Base-by-base conservation (phyloP, 345 rosid genomes). In the Clarkia xantiana region DNA sequence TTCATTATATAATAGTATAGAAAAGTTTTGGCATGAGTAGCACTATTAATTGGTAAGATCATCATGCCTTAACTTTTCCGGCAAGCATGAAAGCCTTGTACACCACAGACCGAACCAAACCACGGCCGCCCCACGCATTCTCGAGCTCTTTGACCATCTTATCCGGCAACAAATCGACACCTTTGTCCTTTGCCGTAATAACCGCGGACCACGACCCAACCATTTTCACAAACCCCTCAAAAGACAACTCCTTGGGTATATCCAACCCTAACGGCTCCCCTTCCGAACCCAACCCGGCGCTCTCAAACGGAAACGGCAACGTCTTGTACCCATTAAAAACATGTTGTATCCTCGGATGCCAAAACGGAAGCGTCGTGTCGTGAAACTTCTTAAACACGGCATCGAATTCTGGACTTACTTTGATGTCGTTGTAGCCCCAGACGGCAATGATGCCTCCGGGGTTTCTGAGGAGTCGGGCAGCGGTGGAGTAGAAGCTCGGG, bases 51-150 rank as follows among this genome's bases (percentile, higher is more conserved):
- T 10, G 44, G 46, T 7, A 39, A 8, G 22, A 11, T 1, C 13
- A 44, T 57, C 50, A 63, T 23, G n/a, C 12, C 54, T 54, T 65
- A 10, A 71, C 75, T 47, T 60, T 65, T 8, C 94, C 82, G 0
- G 67, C 84, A 12, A 79, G 79, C 90, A 81, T 71, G 50, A 73
- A 73, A 25, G 77, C 71, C 72, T 79, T 81, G 44, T 57, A 73
- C 3, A 18, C 61, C 0, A 77, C 48, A 18, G 71, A 51, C 54
- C 79, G 62, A 4, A 75, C 76, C 67, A 65, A 48, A n/a, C 47
- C 17, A 10, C 65, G 9, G 4, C 84, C 81, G 14, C 84, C 90
- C 83, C 82, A 77, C 34, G 82, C 87, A 47, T 6, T 53, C 67
- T 68, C 71, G 10, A 85, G 54, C 44, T 73, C 84, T 49, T 52